Base-by-base conservation (phyloP, 2,329 filamentous ascomycete genomes). In the Scorias spongiosa region DNA sequence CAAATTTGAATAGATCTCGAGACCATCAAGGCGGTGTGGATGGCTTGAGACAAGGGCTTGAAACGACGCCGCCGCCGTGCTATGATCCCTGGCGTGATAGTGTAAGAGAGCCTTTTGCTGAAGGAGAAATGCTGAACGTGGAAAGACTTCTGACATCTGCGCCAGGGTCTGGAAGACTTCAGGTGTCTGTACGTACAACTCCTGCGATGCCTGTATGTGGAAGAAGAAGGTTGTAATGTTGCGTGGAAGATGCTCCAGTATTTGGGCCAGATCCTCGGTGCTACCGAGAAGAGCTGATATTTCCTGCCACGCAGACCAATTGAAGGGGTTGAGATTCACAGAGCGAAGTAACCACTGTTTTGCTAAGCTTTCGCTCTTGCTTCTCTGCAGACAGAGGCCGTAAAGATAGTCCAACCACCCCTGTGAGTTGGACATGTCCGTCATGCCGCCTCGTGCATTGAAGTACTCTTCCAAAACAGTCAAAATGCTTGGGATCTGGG, bases 1-100 rank as follows among this genome's bases (percentile, higher is more conserved):
- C 15, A 96, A 93, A 57, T 98, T 98, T 30, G 88, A 95, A 63
- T 95, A 98, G 57, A 93, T 84, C 57, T 98, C 91, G 14, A 98
- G 73, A 2, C 83, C 83, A 60, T 98, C 91, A 14, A 98, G 76
- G 6, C 91, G 73, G 50, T 78, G 70, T 1, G 77, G 77, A 41
- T 77, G 70, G 62, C 67, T 81, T 67, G 52, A 78, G 66, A 72
- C 82, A 30, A 81, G 72, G 15, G 68, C 61, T 44, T 78, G 76
- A 20, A 60, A 60, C 15, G 57, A 43, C 12, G 51, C 45, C 37
- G 53, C 46, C 2, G 78, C 76, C 52, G 74, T 69, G 39, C 81
- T 77, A 48, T 78, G 80, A 48, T 81, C 77, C 59, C 94, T 94
- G 43, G 82, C 81, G 59, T 96, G 91, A 60, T 98, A 96, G 43